Base-by-base conservation (phyloP, 495 filamentous ascomycete species). In the Xylaria venustula region DNA sequence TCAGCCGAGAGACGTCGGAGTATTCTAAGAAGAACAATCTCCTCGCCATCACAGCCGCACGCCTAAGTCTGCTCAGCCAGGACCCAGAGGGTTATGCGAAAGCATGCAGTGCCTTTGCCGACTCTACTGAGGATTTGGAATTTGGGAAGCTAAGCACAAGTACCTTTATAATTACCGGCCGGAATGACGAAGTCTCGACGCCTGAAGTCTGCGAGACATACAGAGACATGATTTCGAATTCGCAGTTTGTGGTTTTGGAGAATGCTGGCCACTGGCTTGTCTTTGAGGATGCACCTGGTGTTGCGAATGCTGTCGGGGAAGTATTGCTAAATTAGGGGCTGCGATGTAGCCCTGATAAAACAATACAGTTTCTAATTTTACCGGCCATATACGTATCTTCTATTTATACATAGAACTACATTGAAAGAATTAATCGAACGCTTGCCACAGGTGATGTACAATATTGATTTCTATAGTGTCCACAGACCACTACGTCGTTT, bases 401-500 rank as follows among this genome's bases (percentile, higher is more conserved):
- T 34, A 34, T 5, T 34, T 34, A 34, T 34, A 34, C 30, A n/a
- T n/a, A n/a, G n/a, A n/a, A n/a, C n/a, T n/a, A n/a, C n/a, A n/a
- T n/a, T n/a, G n/a, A n/a, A n/a, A n/a, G n/a, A n/a, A n/a, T n/a
- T n/a, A n/a, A n/a, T n/a, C n/a, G n/a, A n/a, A n/a, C n/a, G n/a
- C n/a, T n/a, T 5, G 30, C 11, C 30, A 34, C 30, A 11, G 30
- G 30, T 11, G 30, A 11, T 34, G 30, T 34, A 34, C 30, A 34
- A 34, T 34, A 34, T 34, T 34, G 11, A 0, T 34, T 22, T 42
- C 30, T 75, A 93, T 70, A 92, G 91, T 68, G 84, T 89, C 63
- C 92, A 95, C 48, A 96, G 72, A 7, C 91, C 91, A 69, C 89
- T 91, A 58, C 91, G 85, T 74, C 86, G 87, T 79, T 96, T 96